Evolutionary conservation across 352 stramenopile genomes (phyloP), one percentile per base, ranked within the genome.

Genomic region (Elongisporangium prolatum): DNA sequence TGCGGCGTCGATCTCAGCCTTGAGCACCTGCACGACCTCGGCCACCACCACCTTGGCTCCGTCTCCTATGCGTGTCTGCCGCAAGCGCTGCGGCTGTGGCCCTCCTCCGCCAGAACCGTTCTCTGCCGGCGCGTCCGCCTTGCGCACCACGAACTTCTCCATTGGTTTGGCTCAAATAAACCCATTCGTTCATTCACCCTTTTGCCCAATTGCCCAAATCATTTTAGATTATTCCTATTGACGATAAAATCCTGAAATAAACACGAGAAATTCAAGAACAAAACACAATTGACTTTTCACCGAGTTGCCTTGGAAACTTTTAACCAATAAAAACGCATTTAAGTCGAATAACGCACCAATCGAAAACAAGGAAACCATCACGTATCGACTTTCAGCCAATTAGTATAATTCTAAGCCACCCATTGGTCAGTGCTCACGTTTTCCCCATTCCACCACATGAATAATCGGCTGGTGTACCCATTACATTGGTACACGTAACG

Each of bases 31-130:
- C 48, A 93, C 74, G 28, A 60, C 61, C 57, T 93, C 84, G 48
- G 86, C 67, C 13, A 86, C 74, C 2, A 89, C 70, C 65, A 93
- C 80, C 64, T 90, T 93, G 21, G 77, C 64, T 0, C 80, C 84
- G 34, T 89, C 72, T 21, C 74, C 67, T 52, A 93, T 93, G 4
- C 71, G 74, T 20, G 79, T 91, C 60, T 93, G 84, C 25, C 76
- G 57, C 57, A 84, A 50, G 0, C 76, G 66, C 60, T 80, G 78
- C 21, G 38, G 52, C n/a, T 52, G 48, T 21, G 54, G 16, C 2
- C 47, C 48, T 34, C 59, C 61, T 22, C n/a, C 54, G 28, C 64
- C 52, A 21, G 54, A 65, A 0, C 65, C 67, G 0, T 48, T 56
- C 51, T 69, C 51, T 21, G 68, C 71, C 50, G 67, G 68, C 24